These are phyloP conservation scores for Phyllosticta citriasiana DNA, from an alignment of 2,329 filamentous ascomycete genomes.

Conservation along the genomic window DNA sequence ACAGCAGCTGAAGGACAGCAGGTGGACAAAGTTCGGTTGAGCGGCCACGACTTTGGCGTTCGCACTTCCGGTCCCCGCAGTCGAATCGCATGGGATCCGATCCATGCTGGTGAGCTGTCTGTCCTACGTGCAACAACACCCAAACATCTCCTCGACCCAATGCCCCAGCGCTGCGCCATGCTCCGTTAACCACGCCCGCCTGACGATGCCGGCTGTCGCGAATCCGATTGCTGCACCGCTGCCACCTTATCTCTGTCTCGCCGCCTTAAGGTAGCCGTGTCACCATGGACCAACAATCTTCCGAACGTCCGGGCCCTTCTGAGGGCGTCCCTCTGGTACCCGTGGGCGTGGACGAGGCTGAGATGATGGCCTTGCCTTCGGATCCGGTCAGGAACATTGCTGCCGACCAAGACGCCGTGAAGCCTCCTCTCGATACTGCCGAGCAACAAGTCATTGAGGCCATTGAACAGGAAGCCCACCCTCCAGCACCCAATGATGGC, in stretches of 20 bases:
- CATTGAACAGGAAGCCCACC: constrained; percentile 2
- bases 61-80: background rate
- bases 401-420: constrained; percentile 18
- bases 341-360: constrained; percentile 27
- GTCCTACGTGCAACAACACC: background rate
- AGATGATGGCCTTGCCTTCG: constrained; percentile 23
- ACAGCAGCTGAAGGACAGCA: background rate
- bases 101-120: background rate
- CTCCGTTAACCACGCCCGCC: constrained; percentile 3
- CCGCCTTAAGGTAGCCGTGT: background rate
- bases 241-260: background rate
- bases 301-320: constrained; percentile 1
- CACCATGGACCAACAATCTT: constrained; percentile 5
- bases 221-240: background rate
- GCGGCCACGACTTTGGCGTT: background rate
- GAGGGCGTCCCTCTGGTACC: constrained; percentile 20
- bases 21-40: background rate
- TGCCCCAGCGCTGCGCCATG: background rate
- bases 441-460: constrained; percentile 18
- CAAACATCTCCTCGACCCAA: background rate
- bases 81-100: too few relatives aligned
- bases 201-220: constrained; percentile 3
- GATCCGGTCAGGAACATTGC: constrained; percentile 22
- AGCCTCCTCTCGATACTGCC: constrained; percentile 27
- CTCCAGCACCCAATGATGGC: constrained; percentile 13